These are phyloP conservation scores for Aureobasidium melanogenum DNA, from an alignment of 2,329 filamentous ascomycete species.

Conservation along the genomic window DNA sequence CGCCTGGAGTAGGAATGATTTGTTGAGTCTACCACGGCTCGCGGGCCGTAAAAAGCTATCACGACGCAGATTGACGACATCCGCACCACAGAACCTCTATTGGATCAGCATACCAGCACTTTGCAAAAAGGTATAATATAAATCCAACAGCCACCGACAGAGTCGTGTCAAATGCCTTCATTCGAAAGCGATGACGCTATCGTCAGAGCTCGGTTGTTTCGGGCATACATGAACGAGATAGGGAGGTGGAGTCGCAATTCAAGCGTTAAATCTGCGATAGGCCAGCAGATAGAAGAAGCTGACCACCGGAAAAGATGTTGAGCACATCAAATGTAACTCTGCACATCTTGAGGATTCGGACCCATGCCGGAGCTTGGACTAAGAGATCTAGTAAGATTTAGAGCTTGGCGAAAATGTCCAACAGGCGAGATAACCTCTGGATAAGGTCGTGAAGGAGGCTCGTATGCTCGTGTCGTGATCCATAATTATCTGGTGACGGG, in stretches of 20 bases:
- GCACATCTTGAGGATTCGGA: neutral
- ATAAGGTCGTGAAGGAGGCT: neutral
- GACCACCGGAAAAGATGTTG: neutral
- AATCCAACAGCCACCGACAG: neutral
- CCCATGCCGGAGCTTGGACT: constrained; percentile 8
- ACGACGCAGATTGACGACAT: constrained; percentile 6
- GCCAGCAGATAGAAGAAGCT: neutral
- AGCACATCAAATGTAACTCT: constrained; percentile 7
- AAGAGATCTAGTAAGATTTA: constrained; percentile 6
- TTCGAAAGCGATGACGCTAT: neutral
- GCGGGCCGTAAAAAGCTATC: constrained; percentile 4
- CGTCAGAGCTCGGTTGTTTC: neutral
- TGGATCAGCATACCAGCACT: constrained; percentile 1
- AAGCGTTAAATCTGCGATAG: constrained; percentile 5
- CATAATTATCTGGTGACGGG: neutral
- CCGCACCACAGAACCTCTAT: neutral
- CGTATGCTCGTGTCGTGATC: constrained; percentile 12
- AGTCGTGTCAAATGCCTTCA: neutral
- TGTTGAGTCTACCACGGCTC: neutral
- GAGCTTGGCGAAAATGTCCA: neutral
- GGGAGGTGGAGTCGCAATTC: neutral
- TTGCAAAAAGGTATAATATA: neutral
- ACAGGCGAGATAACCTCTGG: neutral
- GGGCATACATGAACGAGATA: neutral
- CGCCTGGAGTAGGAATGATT: neutral